A percentile compares a stretch with the other conserved stretches of the same genome.
These are phyloP conservation scores for Xylaria nigripes DNA, from an alignment of 495 filamentous ascomycete genomes.

Conservation along the genomic window DNA sequence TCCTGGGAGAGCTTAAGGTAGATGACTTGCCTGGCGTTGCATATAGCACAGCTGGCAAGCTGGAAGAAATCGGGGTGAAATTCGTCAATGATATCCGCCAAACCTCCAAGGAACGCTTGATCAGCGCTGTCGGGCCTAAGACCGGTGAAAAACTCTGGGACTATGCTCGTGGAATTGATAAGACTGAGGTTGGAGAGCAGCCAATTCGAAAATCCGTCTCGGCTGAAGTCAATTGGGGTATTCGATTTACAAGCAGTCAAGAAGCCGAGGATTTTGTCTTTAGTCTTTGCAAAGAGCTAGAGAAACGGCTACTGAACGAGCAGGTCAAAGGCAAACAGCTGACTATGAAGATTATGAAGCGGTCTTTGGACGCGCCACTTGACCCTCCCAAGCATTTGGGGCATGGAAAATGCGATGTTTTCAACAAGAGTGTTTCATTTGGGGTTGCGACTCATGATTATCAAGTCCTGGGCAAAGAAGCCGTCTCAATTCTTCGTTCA, in stretches of 20 bases:
- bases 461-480: slow-evolving; percentile 66
- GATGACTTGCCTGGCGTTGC: slow-evolving; percentile 83
- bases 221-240: slow-evolving; percentile 96
- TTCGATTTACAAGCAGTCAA: slow-evolving; percentile 79
- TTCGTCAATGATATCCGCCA: slow-evolving; percentile 74
- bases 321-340: slow-evolving; percentile 78
- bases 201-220: slow-evolving; percentile 78
- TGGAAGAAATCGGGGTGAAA: slow-evolving; percentile 80
- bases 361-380: slow-evolving; percentile 75
- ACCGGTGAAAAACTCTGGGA: slow-evolving; percentile 89
- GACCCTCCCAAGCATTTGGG: slow-evolving; percentile 93
- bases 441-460: slow-evolving; percentile 72
- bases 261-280: slow-evolving; percentile 87
- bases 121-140: slow-evolving; percentile 72
- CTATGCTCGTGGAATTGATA: slow-evolving; percentile 83
- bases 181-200: slow-evolving; percentile 76
- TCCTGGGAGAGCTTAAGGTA: slow-evolving; percentile 67
- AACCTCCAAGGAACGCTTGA: slow-evolving; percentile 63
- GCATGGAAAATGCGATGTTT: slow-evolving; percentile 89
- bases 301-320: slow-evolving; percentile 70
- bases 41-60: slow-evolving; percentile 69
- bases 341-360: slow-evolving; percentile 87
- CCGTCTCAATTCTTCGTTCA: slow-evolving; percentile 71
- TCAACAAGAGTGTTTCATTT: slow-evolving; percentile 76
- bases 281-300: slow-evolving; percentile 73